These are phyloP conservation scores for Flaveria brownii DNA, from an alignment of 129 eudicot genomes.

Conservation along the genomic window DNA sequence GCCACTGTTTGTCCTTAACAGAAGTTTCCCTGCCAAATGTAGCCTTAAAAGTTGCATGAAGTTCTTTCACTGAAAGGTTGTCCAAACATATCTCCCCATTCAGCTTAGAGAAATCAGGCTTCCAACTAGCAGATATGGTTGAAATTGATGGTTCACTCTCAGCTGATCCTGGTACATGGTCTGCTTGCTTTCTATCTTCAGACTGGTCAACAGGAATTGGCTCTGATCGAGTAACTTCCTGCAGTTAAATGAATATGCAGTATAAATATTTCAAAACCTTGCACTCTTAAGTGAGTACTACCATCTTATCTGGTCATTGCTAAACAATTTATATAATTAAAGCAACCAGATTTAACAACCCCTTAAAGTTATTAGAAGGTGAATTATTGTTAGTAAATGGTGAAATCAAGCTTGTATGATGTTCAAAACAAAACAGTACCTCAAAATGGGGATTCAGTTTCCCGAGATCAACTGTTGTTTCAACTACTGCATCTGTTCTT, in stretches of 20 bases:
- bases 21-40: constrained; percentile 96
- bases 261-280: background rate
- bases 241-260: constrained; percentile 29
- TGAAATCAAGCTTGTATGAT: constrained; percentile 20
- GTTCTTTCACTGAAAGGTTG: constrained; percentile 78
- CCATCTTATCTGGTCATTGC: constrained; percentile 13
- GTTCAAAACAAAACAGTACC: constrained; percentile 42
- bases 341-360: constrained; percentile 11
- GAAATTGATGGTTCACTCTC: constrained; percentile 48
- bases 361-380: background rate
- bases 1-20: constrained; percentile 97
- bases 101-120: constrained; percentile 83
- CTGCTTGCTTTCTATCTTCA: constrained; percentile 43
- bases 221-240: constrained; percentile 47
- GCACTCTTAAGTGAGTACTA: constrained; percentile 3
- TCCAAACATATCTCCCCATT: constrained; percentile 78
- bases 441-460: constrained; percentile 40
- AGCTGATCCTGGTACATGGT: constrained; percentile 32
- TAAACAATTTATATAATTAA: constrained; percentile 1
- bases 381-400: background rate
- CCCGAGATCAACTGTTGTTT: constrained; percentile 38
- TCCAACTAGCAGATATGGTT: constrained; percentile 37
- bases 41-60: constrained; percentile 93
- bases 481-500: constrained; percentile 36
- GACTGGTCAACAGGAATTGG: constrained; percentile 36